These are phyloP conservation scores for Claviceps paspali DNA, from an alignment of 2,329 filamentous ascomycete genomes.

Conservation along the genomic window DNA sequence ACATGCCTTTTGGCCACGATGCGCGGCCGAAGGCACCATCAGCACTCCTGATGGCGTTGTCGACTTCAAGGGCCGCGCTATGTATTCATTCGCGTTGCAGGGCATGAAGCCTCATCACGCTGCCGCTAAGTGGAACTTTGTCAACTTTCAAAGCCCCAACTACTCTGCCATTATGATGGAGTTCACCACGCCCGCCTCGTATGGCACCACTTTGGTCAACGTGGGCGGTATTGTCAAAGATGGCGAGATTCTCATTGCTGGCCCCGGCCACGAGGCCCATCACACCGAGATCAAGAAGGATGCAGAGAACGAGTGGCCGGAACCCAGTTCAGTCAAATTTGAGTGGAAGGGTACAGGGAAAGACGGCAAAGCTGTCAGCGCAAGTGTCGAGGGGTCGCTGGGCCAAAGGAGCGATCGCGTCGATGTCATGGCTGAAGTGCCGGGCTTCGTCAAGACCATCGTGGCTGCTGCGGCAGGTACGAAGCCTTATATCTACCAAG, in stretches of 20 bases:
- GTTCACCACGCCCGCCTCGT: conserved; percentile 84
- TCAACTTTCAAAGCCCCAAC: conserved; percentile 73
- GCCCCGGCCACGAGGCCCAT: conserved; percentile 45
- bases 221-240: conserved; percentile 74
- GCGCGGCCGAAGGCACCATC: conserved; percentile 66
- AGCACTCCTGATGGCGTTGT: conserved; percentile 67
- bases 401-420: conserved; percentile 58
- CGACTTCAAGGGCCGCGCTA: conserved; percentile 64
- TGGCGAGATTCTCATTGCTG: conserved; percentile 62
- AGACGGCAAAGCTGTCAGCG: conserved; percentile 59
- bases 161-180: conserved; percentile 92
- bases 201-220: conserved; percentile 69
- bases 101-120: conserved; percentile 99
- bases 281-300: conserved; percentile 61
- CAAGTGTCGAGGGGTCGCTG: conserved; percentile 52
- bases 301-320: conserved; percentile 71
- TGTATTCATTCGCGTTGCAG: conserved; percentile 77
- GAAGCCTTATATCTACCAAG: conserved; percentile 96
- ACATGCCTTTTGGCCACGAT: conserved; percentile 90
- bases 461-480: conserved; percentile 79
- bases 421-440: conserved; percentile 94
- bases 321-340: conserved; percentile 61
- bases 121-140: conserved; percentile 84
- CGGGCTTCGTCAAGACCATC: conserved; percentile 88
- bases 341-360: conserved; percentile 65